Conservation (phyloP, 202 grass and related monocot genomes). For the Setaria viridis region DNA sequence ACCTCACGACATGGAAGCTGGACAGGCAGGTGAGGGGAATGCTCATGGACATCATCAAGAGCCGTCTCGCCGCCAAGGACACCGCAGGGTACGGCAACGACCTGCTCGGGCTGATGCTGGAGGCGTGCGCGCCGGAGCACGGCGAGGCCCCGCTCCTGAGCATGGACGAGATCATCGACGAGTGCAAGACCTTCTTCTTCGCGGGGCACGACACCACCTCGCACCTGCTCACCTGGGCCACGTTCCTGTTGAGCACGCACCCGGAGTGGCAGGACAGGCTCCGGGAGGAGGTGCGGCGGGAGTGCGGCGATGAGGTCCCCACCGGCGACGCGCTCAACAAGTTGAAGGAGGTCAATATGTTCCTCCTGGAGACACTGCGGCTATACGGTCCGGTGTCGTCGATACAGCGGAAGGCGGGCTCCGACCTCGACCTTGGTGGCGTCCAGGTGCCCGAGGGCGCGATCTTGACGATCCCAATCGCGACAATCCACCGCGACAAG, state of each 20-base stretch:
- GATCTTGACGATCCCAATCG: slow-evolving; percentile 40
- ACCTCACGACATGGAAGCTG: slow-evolving; percentile 36
- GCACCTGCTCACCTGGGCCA: slow-evolving; percentile 58
- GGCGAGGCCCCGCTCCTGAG: slow-evolving; percentile 20
- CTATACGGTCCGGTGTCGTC: slow-evolving; percentile 9
- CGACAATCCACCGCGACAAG: slow-evolving; percentile 53
- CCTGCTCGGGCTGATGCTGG: slow-evolving; percentile 67
- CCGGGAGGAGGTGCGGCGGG: slow-evolving; percentile 46
- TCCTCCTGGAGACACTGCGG: slow-evolving; percentile 47
- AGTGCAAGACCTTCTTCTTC: slow-evolving; percentile 83
- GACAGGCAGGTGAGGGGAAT: slow-evolving; percentile 49
- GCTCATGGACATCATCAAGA: slow-evolving; percentile 58
- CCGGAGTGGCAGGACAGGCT: slow-evolving; percentile 57
- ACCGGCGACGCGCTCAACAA: slow-evolving; percentile 53
- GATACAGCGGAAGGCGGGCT: neutral
- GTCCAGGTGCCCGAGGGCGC: slow-evolving; percentile 33
- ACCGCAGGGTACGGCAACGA: slow-evolving; percentile 48
- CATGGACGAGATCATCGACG: slow-evolving; percentile 81
- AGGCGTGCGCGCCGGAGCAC: slow-evolving; percentile 31
- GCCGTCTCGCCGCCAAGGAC: slow-evolving; percentile 28
- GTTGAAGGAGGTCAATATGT: slow-evolving; percentile 45
- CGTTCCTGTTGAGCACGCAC: slow-evolving; percentile 52
- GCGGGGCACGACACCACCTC: slow-evolving; percentile 76
- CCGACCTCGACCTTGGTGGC: slow-evolving; percentile 18
- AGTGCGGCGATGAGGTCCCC: slow-evolving; percentile 42